Conservation (phyloP, 1,139 yeast species). For the Blastobotrys serpentis region DNA sequence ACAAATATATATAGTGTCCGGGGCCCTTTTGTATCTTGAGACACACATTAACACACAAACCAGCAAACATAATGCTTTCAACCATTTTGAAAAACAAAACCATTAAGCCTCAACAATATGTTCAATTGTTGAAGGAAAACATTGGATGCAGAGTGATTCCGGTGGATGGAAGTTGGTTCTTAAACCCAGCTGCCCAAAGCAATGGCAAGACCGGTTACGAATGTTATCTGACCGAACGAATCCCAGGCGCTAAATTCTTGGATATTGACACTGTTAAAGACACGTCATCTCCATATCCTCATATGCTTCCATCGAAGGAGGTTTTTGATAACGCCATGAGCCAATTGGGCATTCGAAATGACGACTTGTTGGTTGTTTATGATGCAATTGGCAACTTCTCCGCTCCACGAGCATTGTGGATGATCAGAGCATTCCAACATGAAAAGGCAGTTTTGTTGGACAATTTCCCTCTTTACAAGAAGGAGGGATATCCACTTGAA, state of each 20-base stretch:
- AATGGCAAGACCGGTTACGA: slow-evolving; percentile 58
- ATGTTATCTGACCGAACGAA: slow-evolving; percentile 48
- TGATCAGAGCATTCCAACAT: slow-evolving; percentile 76
- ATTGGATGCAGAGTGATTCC: slow-evolving; percentile 50
- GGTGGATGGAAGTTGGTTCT: slow-evolving; percentile 88
- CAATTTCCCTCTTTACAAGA: slow-evolving; percentile 57
- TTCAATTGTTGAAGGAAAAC: slow-evolving; percentile 15
- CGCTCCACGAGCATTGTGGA: slow-evolving; percentile 91
- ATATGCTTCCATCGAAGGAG: slow-evolving; percentile 72
- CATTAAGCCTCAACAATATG: slow-evolving; percentile 18
- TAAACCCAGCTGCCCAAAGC: slow-evolving; percentile 65
- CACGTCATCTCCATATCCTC: slow-evolving; percentile 65
- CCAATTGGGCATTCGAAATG: slow-evolving; percentile 40
- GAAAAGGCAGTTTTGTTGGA: slow-evolving; percentile 63
- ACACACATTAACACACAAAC: background rate
- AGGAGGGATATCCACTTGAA: slow-evolving; percentile 43
- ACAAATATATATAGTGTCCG: background rate
- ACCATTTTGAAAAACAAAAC: background rate
- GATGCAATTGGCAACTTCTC: slow-evolving; percentile 84
- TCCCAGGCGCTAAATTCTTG: slow-evolving; percentile 69
- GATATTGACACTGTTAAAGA: slow-evolving; percentile 74
- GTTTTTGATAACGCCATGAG: slow-evolving; percentile 56
- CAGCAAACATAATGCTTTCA: background rate
- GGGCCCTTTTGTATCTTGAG: background rate
- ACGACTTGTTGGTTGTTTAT: slow-evolving; percentile 73